phyloP scores from a whole-genome alignment of 2,329 filamentous ascomycete genomes.

The Mariannaea sp. region DNA sequence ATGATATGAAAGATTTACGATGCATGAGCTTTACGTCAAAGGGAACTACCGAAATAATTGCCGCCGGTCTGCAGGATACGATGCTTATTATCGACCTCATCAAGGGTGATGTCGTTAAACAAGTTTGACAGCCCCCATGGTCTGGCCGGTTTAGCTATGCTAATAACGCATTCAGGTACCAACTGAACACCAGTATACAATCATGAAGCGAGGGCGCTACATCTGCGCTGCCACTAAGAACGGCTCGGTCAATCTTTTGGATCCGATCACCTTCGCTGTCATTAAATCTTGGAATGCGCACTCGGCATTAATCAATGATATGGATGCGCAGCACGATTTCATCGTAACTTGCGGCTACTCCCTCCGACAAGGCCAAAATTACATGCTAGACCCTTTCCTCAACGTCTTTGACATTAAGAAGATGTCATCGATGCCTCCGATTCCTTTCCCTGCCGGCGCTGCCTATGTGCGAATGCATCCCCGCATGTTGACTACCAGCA shows the following conservation, averaged over 20 bases:
- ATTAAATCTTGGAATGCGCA: conserved; percentile 92
- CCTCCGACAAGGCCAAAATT: conserved; percentile 70
- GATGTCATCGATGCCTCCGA: conserved; percentile 82
- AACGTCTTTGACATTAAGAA: conserved; percentile 97
- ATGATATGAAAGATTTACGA: conserved; percentile 81
- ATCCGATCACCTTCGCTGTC: conserved; percentile 75
- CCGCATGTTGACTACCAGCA: conserved; percentile 90
- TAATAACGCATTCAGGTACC: conserved; percentile 55
- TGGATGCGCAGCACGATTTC: conserved; percentile 95
- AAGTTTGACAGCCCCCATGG: conserved; percentile 46
- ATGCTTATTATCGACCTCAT: conserved; percentile 79
- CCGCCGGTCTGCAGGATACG: conserved; percentile 81
- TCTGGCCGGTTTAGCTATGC: conserved; percentile 35
- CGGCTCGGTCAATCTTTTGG: conserved; percentile 84
- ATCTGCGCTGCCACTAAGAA: conserved; percentile 88
- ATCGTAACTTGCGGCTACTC: conserved; percentile 96
- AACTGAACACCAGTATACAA: conserved; percentile 78
- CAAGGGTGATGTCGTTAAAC: conserved; percentile 74
- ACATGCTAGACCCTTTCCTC: conserved; percentile 88
- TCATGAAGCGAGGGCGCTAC: conserved; percentile 89
- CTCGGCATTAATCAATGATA: conserved; percentile 86
- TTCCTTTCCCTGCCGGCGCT: conserved; percentile 89
- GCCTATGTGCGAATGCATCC: conserved; percentile 97
- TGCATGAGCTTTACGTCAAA: conserved; percentile 97
- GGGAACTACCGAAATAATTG: conserved; percentile 79